Percentiles rank a stretch among this genome's conserved stretches.
phyloP scores from a whole-genome alignment of 805 yeast species.

The Metschnikowia peoriensis region DNA sequence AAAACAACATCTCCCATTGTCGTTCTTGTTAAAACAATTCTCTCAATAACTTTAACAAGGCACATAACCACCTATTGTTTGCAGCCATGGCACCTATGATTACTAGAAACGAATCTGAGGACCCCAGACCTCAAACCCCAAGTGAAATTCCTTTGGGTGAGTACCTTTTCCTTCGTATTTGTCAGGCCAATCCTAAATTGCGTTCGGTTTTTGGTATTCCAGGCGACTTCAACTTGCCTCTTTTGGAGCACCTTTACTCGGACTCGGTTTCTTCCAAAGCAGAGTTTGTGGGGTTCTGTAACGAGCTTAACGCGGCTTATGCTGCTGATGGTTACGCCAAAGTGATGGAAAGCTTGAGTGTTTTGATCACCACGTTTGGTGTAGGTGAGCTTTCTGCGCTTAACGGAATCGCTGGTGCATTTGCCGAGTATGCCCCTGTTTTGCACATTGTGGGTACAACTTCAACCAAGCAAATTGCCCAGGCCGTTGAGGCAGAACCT shows the following conservation, averaged over 20 bases:
- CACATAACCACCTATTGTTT: background rate
- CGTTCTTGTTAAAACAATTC: too few species aligned
- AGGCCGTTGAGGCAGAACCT: conserved; percentile 17
- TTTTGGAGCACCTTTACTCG: conserved; percentile 66
- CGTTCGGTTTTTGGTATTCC: conserved; percentile 71
- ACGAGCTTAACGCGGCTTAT: conserved; percentile 87
- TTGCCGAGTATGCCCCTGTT: conserved; percentile 76
- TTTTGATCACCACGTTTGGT: conserved; percentile 71
- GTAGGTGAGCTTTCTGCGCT: conserved; percentile 87
- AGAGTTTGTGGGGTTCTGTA: conserved; percentile 82
- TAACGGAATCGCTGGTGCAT: conserved; percentile 80
- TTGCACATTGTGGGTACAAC: conserved; percentile 81
- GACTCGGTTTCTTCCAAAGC: conserved; percentile 37
- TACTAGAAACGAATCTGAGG: conserved; percentile 14
- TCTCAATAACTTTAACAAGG: background rate
- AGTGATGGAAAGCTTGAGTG: conserved; percentile 57
- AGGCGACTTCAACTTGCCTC: conserved; percentile 68
- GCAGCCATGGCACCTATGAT: conserved; percentile 18
- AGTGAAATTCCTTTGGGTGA: conserved; percentile 56
- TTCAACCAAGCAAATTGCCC: conserved; percentile 22
- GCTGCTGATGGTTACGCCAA: conserved; percentile 88
- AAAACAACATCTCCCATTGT: too few species aligned
- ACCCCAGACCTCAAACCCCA: background rate
- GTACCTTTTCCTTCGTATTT: conserved; percentile 57
- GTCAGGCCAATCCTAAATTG: conserved; percentile 49